A percentile compares a stretch with the other conserved stretches of the same genome.
Conservation (phyloP, 805 yeast genomes). For the Jamesozyma gamospora region DNA sequence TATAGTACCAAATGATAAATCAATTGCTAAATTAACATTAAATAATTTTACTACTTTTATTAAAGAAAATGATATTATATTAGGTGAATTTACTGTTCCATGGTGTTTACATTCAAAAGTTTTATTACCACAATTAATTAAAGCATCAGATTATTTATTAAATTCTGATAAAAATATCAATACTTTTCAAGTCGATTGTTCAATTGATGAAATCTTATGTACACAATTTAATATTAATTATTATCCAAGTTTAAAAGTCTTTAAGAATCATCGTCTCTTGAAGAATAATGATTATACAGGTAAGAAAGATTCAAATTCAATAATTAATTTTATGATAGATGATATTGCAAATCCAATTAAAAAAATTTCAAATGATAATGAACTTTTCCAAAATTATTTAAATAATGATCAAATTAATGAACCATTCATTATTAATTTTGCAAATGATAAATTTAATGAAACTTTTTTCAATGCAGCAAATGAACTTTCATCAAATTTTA, state of each 20-base stretch:
- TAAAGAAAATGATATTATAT: constrained; percentile 60
- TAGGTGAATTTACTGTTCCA: constrained; percentile 85
- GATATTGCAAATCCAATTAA: constrained; percentile 69
- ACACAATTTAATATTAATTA: constrained; percentile 58
- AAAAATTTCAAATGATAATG: constrained; percentile 37
- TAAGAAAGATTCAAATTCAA: constrained; percentile 68
- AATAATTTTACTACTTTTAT: constrained; percentile 58
- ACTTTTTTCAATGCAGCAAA: constrained; percentile 57
- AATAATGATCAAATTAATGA: constrained; percentile 31
- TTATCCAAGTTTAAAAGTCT: constrained; percentile 71
- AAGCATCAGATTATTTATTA: constrained; percentile 59
- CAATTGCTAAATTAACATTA: constrained; percentile 67
- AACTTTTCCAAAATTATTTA: constrained; percentile 36
- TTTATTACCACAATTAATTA: constrained; percentile 62
- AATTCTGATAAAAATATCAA: constrained; percentile 47
- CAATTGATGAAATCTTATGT: constrained; percentile 63
- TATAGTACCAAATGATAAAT: constrained; percentile 67
- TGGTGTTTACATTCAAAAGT: constrained; percentile 96
- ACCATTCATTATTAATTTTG: constrained; percentile 49
- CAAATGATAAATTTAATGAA: constrained; percentile 33
- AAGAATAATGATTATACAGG: constrained; percentile 60
- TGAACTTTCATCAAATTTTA: constrained; percentile 38
- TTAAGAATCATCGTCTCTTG: constrained; percentile 42
- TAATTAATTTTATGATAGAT: constrained; percentile 67
- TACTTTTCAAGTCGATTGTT: constrained; percentile 77